These are phyloP conservation scores for Pyrenophora tritici-repentis DNA, from an alignment of 2,329 filamentous ascomycete species.

Conservation along the genomic window DNA sequence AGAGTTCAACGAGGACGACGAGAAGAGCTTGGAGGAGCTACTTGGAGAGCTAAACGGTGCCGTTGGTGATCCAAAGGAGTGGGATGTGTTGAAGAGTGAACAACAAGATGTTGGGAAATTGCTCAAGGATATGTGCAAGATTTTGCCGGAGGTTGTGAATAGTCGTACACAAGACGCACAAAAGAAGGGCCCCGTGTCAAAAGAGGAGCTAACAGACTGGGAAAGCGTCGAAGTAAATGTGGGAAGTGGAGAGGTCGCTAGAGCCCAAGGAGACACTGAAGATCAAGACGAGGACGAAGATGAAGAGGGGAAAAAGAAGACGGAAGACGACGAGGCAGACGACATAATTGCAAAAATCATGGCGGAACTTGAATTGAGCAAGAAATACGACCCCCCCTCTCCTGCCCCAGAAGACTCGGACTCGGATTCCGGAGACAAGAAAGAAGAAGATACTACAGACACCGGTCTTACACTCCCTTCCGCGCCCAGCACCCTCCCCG, in stretches of 20 bases:
- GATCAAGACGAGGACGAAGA: conserved; percentile 23
- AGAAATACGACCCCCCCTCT: conserved; percentile 43
- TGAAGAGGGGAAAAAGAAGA: conserved; percentile 25
- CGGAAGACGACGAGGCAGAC: conserved; percentile 49
- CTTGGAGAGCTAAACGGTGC: conserved; percentile 48
- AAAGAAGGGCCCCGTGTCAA: not conserved
- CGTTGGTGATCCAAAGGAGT: conserved; percentile 42
- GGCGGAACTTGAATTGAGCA: conserved; percentile 53
- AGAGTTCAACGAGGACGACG: conserved; percentile 48
- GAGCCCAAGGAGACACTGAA: conserved; percentile 22
- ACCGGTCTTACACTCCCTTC: conserved; percentile 48
- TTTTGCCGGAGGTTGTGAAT: conserved; percentile 45
- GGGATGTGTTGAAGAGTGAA: conserved; percentile 49
- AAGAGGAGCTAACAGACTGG: conserved; percentile 36
- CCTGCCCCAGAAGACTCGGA: conserved; percentile 24
- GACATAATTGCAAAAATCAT: conserved; percentile 54
- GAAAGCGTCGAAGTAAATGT: conserved; percentile 41
- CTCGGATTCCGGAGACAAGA: conserved; percentile 10
- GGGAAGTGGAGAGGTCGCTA: conserved; percentile 27
- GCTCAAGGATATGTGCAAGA: conserved; percentile 48
- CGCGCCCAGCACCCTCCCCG: conserved; percentile 45
- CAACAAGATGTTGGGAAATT: conserved; percentile 49
- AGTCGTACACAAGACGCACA: conserved; percentile 10
- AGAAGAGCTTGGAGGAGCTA: conserved; percentile 54
- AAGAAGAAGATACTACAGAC: conserved; percentile 13